Evolutionary conservation across 768 basidiomycete genomes (phyloP), one percentile per base, ranked within the genome.

Genomic region (Suillus paluster): DNA sequence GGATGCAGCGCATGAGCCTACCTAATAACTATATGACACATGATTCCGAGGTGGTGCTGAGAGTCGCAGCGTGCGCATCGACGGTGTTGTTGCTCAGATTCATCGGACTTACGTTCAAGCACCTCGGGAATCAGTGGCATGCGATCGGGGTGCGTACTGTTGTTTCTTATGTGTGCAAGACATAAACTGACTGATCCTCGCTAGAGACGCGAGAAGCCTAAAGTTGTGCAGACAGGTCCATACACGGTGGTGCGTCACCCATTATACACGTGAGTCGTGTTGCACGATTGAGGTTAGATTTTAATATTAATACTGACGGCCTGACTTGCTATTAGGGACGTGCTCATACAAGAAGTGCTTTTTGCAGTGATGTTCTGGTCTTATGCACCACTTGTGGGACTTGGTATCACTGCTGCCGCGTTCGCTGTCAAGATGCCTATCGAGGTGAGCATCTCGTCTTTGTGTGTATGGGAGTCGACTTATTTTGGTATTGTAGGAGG

Each of bases 191-290:
- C 19, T 46, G 25, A 21, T 41, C 63, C 55, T 64, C 21, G 12
- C 6, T 6, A 75, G 75, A 34, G 65, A 54, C 57, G 71, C 39
- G 76, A 73, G 63, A 79, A 76, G 58, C 65, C 70, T 0, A 70
- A 63, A 38, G 11, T 75, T 58, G 67, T 70, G 7, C 64, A 68
- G 41, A 68, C 64, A 10, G 78, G 78, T 4, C 78, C 78, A 4
- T 79, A 78, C 61, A 61, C 73, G 7, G 46, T 76, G 41, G 72
- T 79, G 42, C 78, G 78, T 45, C 78, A 79, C 55, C 78, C 78
- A 8, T 60, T 63, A 11, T 79, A 78, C 59, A 70, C 63, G 76
- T 77, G 59, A 58, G 73, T 66, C 45, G 5, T 19, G 57, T 46
- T 23, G 5, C 23, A 7, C 23, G 1, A 23, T 46, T 21, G 23